Evolutionary conservation across 495 filamentous ascomycete species (phyloP).

Genomic region (Xylaria sp.): DNA sequence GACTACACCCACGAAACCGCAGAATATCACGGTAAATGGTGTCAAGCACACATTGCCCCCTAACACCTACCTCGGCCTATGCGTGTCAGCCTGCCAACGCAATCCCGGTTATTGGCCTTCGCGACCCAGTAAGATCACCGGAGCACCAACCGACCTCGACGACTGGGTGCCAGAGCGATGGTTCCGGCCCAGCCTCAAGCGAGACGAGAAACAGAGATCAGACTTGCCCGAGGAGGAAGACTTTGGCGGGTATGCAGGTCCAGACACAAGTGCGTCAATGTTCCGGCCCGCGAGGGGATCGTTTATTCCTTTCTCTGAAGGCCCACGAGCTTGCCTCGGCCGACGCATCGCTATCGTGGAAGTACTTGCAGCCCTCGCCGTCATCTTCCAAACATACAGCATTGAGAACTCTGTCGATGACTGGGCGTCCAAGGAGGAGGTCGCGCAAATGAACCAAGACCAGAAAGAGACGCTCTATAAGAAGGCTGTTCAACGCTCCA

Average conservation of each 20-base stretch:
- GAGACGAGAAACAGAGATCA: slow-evolving; percentile 17
- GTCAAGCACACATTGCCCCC: slow-evolving; percentile 57
- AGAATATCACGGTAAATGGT: slow-evolving; percentile 60
- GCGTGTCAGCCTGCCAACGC: slow-evolving; percentile 56
- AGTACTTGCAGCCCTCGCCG: slow-evolving; percentile 69
- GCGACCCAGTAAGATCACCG: slow-evolving; percentile 46
- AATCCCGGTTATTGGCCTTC: slow-evolving; percentile 72
- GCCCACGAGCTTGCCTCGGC: slow-evolving; percentile 71
- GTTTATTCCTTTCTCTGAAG: slow-evolving; percentile 77
- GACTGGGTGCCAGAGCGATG: slow-evolving; percentile 57
- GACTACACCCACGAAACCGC: slow-evolving; percentile 51
- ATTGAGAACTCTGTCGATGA: slow-evolving; percentile 70
- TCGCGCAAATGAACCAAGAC: slow-evolving; percentile 57
- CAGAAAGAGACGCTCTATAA: slow-evolving; percentile 59
- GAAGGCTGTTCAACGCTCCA: slow-evolving; percentile 58
- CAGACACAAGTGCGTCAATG: slow-evolving; percentile 59
- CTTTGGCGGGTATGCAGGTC: slow-evolving; percentile 61
- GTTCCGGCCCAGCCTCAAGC: slow-evolving; percentile 42
- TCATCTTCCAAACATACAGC: slow-evolving; percentile 68
- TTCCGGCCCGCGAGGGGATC: slow-evolving; percentile 68
- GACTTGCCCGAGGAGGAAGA: slow-evolving; percentile 45
- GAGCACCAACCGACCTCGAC: slow-evolving; percentile 49
- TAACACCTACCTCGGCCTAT: slow-evolving; percentile 51
- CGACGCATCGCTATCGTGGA: slow-evolving; percentile 81
- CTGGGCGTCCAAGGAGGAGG: slow-evolving; percentile 66